Evolutionary conservation across 441 rosid species (phyloP).

Genomic region (Omphalea diandra): DNA sequence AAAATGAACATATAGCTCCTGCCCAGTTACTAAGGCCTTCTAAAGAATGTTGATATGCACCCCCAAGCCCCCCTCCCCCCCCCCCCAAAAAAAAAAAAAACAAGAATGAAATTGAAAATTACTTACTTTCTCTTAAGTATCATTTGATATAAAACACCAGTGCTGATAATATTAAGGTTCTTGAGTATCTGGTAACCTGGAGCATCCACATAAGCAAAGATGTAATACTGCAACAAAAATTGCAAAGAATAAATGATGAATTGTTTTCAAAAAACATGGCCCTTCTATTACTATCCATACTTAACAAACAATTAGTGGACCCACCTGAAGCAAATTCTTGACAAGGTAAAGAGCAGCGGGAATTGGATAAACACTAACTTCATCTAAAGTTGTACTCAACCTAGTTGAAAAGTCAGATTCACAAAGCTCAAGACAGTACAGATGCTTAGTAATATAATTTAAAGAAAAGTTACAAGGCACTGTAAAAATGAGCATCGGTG

Average conservation of each 20-base stretch:
- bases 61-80: no score
- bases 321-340: constrained; percentile 95
- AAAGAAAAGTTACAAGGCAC: neutral
- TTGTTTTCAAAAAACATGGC: constrained; percentile 19
- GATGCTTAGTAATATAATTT: neutral
- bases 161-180: constrained; percentile 92
- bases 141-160: constrained; percentile 84
- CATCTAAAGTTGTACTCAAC: constrained; percentile 79
- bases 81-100: constrained; percentile 9
- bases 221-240: constrained; percentile 76
- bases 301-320: constrained; percentile 18
- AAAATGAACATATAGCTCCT: neutral
- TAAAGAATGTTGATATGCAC: neutral
- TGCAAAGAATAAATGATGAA: constrained; percentile 10
- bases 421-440: constrained; percentile 12
- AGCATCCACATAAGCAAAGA: constrained; percentile 93
- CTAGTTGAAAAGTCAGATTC: constrained; percentile 36
- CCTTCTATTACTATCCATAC: neutral
- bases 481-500: neutral
- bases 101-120: constrained; percentile 13
- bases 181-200: constrained; percentile 97
- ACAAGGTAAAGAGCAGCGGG: constrained; percentile 93
- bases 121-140: constrained; percentile 89
- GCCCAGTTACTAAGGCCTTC: neutral
- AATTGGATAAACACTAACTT: constrained; percentile 88